These are phyloP conservation scores for Syzygium oleosum DNA, from an alignment of 345 rosid species.

Conservation along the genomic window DNA sequence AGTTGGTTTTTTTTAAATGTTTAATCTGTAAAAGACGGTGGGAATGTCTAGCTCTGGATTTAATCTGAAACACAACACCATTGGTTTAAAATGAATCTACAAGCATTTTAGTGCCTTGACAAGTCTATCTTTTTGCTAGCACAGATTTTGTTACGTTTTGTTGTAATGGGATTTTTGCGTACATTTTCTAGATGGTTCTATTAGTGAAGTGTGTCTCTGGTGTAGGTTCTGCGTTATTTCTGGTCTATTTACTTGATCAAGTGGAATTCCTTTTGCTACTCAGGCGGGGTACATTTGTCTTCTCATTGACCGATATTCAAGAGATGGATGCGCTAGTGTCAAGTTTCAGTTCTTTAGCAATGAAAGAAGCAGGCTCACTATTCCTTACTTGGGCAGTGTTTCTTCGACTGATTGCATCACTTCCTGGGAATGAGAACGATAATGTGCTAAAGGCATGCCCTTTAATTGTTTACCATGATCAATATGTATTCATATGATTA, in stretches of 20 bases:
- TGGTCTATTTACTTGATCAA: conserved; percentile 1
- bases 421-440: conserved; percentile 63
- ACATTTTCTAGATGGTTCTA: not conserved
- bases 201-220: not conserved
- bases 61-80: not conserved
- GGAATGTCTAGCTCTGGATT: not conserved
- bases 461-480: not conserved
- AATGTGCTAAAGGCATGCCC: conserved; percentile 47
- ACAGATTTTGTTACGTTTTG: not conserved
- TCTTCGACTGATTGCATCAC: conserved; percentile 75
- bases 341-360: conserved; percentile 46
- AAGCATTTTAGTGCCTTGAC: not conserved
- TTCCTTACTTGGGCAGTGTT: conserved; percentile 91
- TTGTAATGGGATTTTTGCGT: not conserved
- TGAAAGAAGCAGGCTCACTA: conserved; percentile 70
- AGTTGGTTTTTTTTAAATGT: not conserved
- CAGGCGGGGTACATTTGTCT: conserved; percentile 53
- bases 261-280: conserved; percentile 15
- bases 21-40: not conserved
- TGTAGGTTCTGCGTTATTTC: not conserved
- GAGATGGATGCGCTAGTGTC: conserved; percentile 87
- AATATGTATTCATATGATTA: not conserved
- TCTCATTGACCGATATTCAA: conserved; percentile 62
- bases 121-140: not conserved
- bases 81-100: not conserved